phyloP scores from a whole-genome alignment of 331 rosid species.

The Malus hybrid region DNA sequence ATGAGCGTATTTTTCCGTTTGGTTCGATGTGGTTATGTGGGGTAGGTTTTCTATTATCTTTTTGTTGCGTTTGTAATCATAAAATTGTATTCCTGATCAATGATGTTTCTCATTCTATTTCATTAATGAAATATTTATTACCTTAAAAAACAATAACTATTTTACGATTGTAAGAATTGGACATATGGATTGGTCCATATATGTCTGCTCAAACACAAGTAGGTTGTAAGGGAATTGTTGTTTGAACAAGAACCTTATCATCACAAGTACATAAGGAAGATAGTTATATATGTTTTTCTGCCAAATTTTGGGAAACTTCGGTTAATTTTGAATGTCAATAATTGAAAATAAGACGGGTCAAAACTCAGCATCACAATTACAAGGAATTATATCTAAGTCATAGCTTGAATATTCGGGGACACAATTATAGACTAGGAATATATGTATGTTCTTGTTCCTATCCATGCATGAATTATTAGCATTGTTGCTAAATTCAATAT shows the following conservation, averaged over 20 bases:
- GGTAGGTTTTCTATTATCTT: too few relatives aligned
- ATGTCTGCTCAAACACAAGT: not conserved
- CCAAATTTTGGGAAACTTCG: constrained; percentile 11
- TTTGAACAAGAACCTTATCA: not conserved
- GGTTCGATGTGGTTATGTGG: too few relatives aligned
- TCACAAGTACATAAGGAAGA: not conserved
- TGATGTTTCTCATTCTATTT: too few relatives aligned
- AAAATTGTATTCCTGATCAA: too few relatives aligned
- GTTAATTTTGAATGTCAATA: not conserved
- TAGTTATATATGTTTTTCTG: constrained; percentile 4
- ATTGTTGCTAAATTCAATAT: constrained; percentile 18
- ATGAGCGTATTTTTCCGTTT: too few relatives aligned
- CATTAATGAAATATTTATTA: too few relatives aligned
- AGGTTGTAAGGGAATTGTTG: not conserved
- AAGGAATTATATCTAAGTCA: constrained; percentile 23
- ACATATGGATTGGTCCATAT: not conserved
- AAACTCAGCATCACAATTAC: constrained; percentile 23
- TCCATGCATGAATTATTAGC: constrained; percentile 41
- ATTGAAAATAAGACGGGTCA: constrained; percentile 30
- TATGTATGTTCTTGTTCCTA: constrained; percentile 20
- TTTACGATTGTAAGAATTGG: not conserved
- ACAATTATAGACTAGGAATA: constrained; percentile 40
- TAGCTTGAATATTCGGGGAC: constrained; percentile 43
- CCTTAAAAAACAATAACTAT: too few relatives aligned
- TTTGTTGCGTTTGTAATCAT: too few relatives aligned